phyloP scores from a whole-genome alignment of 208 protist species.

The Acanthamoeba divionensis region DNA sequence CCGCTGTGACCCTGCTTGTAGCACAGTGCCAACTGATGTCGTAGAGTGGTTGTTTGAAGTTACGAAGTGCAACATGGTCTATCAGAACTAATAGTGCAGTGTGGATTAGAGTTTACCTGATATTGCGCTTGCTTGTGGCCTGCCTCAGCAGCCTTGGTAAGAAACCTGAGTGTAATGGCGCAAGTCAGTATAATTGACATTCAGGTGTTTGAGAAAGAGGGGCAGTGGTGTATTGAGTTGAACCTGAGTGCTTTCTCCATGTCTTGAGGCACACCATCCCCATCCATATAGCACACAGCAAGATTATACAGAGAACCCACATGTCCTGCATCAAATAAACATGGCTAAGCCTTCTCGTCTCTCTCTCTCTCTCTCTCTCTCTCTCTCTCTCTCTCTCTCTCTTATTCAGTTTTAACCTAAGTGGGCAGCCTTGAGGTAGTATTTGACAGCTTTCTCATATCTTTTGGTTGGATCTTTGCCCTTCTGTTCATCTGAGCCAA shows the following conservation, averaged over 20 bases:
- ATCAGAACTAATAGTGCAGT: too few species aligned
- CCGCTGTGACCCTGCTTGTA: constrained; percentile 38
- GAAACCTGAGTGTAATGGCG: too few species aligned
- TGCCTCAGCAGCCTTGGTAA: neutral
- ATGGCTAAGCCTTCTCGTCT: too few species aligned
- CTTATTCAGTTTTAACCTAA: too few species aligned
- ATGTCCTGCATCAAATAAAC: neutral
- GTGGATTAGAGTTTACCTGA: too few species aligned
- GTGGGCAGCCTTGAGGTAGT: constrained; percentile 10
- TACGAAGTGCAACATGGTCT: too few species aligned
- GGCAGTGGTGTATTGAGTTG: too few species aligned
- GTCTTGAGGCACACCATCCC: neutral
- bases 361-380: too few species aligned
- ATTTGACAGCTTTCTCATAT: neutral
- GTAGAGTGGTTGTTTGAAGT: too few species aligned
- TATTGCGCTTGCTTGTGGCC: constrained; percentile 44
- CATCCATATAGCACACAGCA: constrained; percentile 37
- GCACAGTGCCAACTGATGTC: neutral
- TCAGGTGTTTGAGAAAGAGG: too few species aligned
- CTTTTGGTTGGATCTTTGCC: neutral
- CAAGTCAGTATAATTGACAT: too few species aligned
- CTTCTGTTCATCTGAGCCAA: neutral
- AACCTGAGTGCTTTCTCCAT: neutral
- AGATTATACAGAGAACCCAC: neutral
- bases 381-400: too few species aligned